Conservation (phyloP, 2,329 filamentous ascomycete species). For the Helicocarpus griseus region DNA sequence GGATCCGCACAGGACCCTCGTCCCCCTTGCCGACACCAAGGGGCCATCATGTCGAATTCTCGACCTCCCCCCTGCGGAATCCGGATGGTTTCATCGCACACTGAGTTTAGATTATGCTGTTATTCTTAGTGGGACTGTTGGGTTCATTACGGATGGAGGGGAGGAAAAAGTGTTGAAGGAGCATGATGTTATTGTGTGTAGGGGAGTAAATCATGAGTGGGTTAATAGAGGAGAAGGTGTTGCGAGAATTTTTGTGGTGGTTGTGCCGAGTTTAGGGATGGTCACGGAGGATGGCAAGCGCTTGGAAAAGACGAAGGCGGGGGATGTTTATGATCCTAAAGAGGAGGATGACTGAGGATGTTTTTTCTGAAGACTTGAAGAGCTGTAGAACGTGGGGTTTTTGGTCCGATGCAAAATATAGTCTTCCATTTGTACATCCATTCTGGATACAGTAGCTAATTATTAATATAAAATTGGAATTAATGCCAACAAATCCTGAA, state of each 20-base stretch:
- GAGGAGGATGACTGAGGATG: too few relatives aligned
- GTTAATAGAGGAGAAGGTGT: conserved; percentile 29
- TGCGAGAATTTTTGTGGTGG: conserved; percentile 33
- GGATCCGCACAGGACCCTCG: conserved; percentile 16
- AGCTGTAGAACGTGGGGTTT: too few relatives aligned
- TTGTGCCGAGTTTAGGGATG: conserved; percentile 34
- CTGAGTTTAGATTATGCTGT: conserved; percentile 24
- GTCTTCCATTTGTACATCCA: too few relatives aligned
- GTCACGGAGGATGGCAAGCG: conserved; percentile 26
- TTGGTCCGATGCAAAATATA: too few relatives aligned
- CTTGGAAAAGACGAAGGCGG: conserved; percentile 26
- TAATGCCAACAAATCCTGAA: too few relatives aligned
- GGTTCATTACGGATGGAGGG: conserved; percentile 20
- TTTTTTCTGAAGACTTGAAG: too few relatives aligned
- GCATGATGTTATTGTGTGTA: conserved; percentile 23
- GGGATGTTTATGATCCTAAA: conserved; percentile 14
- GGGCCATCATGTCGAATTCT: conserved; percentile 16
- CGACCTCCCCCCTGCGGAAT: conserved; percentile 13
- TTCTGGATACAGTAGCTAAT: too few relatives aligned
- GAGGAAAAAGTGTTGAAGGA: conserved; percentile 18
- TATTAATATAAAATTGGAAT: too few relatives aligned
- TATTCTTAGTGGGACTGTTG: conserved; percentile 19
- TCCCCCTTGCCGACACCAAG: conserved; percentile 17
- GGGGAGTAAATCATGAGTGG: conserved; percentile 39
- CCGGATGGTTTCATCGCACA: conserved; percentile 19